phyloP scores from a whole-genome alignment of 2,329 filamentous ascomycete genomes.

The Alternaria sp. region DNA sequence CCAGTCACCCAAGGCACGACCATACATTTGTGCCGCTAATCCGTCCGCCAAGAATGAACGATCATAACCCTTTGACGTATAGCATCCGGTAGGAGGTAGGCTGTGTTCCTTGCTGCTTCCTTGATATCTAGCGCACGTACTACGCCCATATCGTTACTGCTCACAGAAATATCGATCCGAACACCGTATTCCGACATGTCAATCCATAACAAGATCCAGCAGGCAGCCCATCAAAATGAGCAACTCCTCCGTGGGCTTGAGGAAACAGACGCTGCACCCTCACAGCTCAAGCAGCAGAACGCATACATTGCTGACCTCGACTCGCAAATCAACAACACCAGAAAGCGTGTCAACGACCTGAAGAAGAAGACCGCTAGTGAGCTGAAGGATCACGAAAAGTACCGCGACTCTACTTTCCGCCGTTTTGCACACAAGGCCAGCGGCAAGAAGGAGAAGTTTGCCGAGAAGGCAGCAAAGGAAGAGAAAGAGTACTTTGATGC shows the following conservation, averaged over 20 bases:
- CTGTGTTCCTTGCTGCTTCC: slow-evolving; percentile 3
- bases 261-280: slow-evolving; percentile 40
- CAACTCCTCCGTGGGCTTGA: slow-evolving; percentile 37
- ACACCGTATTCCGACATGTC: slow-evolving; percentile 22
- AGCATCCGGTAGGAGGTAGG: neutral
- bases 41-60: slow-evolving; percentile 22
- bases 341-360: slow-evolving; percentile 25
- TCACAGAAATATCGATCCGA: neutral
- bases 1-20: slow-evolving; percentile 18
- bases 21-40: slow-evolving; percentile 3
- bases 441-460: slow-evolving; percentile 39
- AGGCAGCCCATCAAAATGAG: slow-evolving; percentile 37
- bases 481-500: slow-evolving; percentile 48
- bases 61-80: neutral
- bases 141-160: neutral
- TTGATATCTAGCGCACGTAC: neutral
- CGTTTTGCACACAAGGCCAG: slow-evolving; percentile 45
- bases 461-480: slow-evolving; percentile 45
- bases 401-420: slow-evolving; percentile 42
- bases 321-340: slow-evolving; percentile 29
- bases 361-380: slow-evolving; percentile 32
- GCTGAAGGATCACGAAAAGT: slow-evolving; percentile 45
- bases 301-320: slow-evolving; percentile 40
- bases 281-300: slow-evolving; percentile 42
- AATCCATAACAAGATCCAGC: slow-evolving; percentile 36